Evolutionary conservation across 2,329 filamentous ascomycete genomes (phyloP), one percentile per base, ranked within the genome.

Genomic region (Fusarium sublunatum): DNA sequence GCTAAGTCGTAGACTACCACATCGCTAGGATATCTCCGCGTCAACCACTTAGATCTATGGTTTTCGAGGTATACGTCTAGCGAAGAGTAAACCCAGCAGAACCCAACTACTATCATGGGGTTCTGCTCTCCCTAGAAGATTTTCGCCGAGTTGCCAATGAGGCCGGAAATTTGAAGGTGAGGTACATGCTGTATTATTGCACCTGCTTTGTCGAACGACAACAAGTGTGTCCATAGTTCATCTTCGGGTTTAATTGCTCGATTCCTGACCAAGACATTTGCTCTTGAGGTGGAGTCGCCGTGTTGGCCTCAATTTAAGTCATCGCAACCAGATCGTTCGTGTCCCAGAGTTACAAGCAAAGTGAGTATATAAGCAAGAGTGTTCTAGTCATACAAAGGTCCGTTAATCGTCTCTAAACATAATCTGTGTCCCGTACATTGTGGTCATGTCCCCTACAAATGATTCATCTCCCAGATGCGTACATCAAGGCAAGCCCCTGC

Each of bases 11-110:
- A 73, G 65, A 55, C 15, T 58, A 46, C 39, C 51, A 60, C 28
- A 75, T 80, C 91, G 91, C 91, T 88, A 90, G 85, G 81, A 86
- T 92, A 96, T 96, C 92, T 90, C 91, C 91, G 88, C 88, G 87
- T 89, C 84, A 86, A 88, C 87, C 90, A 83, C 80, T 73, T 70
- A 79, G 72, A 71, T 78, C 82, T 74, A 89, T 92, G 91, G 89
- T 87, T 90, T 84, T 87, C 87, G 87, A 92, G 92, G 89, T 97
- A 97, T 88, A 96, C 91, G 88, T 87, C 86, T 93, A 86, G 92
- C 92, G 91, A 84, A 97, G 83, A 97, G 78, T 72, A 84, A 95
- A 79, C 73, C 75, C 70, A 77, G 77, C 73, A 74, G 73, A 72
- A 76, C 75, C 70, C 70, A 61, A 65, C 66, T 70, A 73, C 76